Base-by-base conservation (phyloP, 2,329 filamentous ascomycete genomes). In the Claviceps maximensis region DNA sequence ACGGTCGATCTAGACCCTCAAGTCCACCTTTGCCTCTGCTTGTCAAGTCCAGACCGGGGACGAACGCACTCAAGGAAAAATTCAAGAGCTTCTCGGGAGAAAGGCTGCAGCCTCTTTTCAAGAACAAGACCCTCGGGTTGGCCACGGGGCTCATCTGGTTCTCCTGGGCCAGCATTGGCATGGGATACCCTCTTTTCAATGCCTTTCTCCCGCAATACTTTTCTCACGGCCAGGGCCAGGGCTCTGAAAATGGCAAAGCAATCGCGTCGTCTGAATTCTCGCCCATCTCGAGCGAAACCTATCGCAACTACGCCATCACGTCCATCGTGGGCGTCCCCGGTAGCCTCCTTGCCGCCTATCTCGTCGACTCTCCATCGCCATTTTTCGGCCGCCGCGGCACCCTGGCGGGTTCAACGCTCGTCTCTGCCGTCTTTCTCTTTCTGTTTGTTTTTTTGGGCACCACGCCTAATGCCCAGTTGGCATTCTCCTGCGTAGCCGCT, bases 131-230 rank as follows among this genome's bases (percentile, higher is more conserved):
- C 52, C 70, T 80, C 8, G 77, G 71, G 50, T 58, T 71, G 51
- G 73, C 77, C 41, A 82, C 78, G 1, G 61, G 58, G 3, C 68
- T 82, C 23, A 72, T 91, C 48, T 89, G 86, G 86, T 86, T 89
- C 67, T 83, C 82, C 64, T 94, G 88, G 88, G 76, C 83, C 0
- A 83, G 80, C 15, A 90, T 94, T 58, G 88, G 88, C 55, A 86
- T 94, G 80, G 87, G 83, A 2, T 94, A 91, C 62, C 88, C 87
- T 1, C 78, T 95, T 1, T 95, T 91, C 77, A 93, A 93, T 67
- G 85, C 86, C 51, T 94, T 94, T 69, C 75, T 95, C n/a, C 89
- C 89, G 0, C 86, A 93, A 59, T 93, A 93, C 63, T 79, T 94
- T 55, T 79, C 82, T 25, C 67, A 62, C 38, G 77, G 81, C 53